These are phyloP conservation scores for Vairimorpha necatrix DNA, from an alignment of 371 early-diverging fungal genomes.

Conservation along the genomic window DNA sequence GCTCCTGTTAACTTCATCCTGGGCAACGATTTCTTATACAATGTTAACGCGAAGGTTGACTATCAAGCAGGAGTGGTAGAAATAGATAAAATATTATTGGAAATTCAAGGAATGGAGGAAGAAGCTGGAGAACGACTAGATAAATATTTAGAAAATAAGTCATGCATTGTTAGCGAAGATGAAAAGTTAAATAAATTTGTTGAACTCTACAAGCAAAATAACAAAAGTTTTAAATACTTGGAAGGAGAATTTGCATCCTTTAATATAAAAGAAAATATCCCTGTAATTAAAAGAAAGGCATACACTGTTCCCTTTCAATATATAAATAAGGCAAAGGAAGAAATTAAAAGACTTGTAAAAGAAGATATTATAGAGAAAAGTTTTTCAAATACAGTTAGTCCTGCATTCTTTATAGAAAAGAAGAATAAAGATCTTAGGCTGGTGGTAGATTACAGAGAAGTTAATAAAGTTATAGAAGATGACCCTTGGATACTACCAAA, in stretches of 20 bases:
- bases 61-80: background rate
- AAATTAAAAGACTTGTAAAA: slow-evolving; percentile 2
- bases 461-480: slow-evolving; percentile 17
- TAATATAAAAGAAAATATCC: background rate
- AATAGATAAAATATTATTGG: too few relatives aligned
- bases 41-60: background rate
- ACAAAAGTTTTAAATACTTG: background rate
- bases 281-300: background rate
- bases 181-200: background rate
- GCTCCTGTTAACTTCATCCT: background rate
- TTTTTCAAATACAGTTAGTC: background rate
- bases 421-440: slow-evolving; percentile 16
- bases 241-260: background rate
- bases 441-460: slow-evolving; percentile 34
- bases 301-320: background rate
- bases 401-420: slow-evolving; percentile 36
- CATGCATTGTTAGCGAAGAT: background rate
- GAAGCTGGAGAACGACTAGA: background rate
- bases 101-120: background rate
- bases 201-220: background rate
- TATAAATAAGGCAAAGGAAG: background rate
- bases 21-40: background rate
- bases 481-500: background rate
- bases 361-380: slow-evolving; percentile 20
- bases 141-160: background rate